A percentile compares a stretch with the other conserved stretches of the same genome.
phyloP scores from a whole-genome alignment of 1,284 basidiomycete species.

The Somion occarium region DNA sequence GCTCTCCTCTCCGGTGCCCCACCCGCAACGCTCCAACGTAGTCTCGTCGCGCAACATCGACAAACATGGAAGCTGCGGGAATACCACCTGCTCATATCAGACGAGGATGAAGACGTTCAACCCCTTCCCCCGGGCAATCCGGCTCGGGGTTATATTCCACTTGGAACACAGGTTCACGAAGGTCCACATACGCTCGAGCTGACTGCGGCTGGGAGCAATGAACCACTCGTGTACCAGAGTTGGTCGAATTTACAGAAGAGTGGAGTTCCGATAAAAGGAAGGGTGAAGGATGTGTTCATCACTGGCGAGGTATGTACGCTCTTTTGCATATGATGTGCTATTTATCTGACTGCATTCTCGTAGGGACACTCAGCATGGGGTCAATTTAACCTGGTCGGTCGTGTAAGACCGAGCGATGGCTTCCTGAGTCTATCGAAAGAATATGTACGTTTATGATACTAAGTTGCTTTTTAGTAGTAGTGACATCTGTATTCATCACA shows the following conservation, averaged over 20 bases:
- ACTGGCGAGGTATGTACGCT: slow-evolving; percentile 55
- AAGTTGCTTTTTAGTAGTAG: neutral
- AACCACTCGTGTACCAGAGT: slow-evolving; percentile 37
- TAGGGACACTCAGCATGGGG: slow-evolving; percentile 82
- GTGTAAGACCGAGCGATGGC: slow-evolving; percentile 66
- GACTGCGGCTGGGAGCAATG: slow-evolving; percentile 31
- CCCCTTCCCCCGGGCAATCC: slow-evolving; percentile 32
- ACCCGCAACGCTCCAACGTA: slow-evolving; percentile 50
- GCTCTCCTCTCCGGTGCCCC: slow-evolving; percentile 57
- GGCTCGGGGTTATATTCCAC: slow-evolving; percentile 50
- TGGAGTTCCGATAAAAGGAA: slow-evolving; percentile 16
- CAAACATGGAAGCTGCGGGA: slow-evolving; percentile 77
- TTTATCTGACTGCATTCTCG: neutral
- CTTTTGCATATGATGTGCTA: neutral
- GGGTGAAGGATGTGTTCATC: slow-evolving; percentile 58
- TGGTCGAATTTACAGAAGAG: slow-evolving; percentile 13
- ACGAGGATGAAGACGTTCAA: slow-evolving; percentile 16
- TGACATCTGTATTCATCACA: slow-evolving; percentile 22
- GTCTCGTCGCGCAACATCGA: slow-evolving; percentile 60
- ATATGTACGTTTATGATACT: slow-evolving; percentile 48
- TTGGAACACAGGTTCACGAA: slow-evolving; percentile 39
- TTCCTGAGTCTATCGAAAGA: slow-evolving; percentile 68
- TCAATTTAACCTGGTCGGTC: slow-evolving; percentile 65
- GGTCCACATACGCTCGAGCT: slow-evolving; percentile 37
- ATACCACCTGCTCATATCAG: slow-evolving; percentile 44